Evolutionary conservation across 768 basidiomycete genomes (phyloP).

Genomic region (Mycena alexandri): DNA sequence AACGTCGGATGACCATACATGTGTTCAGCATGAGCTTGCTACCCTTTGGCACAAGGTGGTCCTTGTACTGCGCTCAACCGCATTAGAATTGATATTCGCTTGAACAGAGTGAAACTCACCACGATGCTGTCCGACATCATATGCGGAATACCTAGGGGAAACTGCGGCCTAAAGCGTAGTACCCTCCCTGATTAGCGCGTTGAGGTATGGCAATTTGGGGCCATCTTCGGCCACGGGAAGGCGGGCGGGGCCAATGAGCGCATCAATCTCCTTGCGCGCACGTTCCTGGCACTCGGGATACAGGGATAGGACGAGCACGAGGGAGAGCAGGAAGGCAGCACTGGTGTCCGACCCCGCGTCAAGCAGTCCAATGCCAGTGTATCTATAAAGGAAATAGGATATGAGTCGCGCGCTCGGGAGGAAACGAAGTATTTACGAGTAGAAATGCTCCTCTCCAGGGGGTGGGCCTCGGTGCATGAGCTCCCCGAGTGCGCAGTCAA

Average conservation of each 20-base stretch:
- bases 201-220: constrained; percentile 1
- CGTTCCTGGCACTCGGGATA: constrained; percentile 16
- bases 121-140: not conserved
- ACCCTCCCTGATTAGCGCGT: constrained; percentile 4
- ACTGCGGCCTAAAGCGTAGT: constrained; percentile 8
- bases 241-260: not conserved
- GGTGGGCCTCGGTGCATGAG: not conserved
- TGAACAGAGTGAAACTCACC: not conserved
- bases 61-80: constrained; percentile 6
- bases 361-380: constrained; percentile 9
- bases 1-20: not conserved
- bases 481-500: constrained; percentile 8
- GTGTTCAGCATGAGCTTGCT: constrained; percentile 8
- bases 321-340: constrained; percentile 10
- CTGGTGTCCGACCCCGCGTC: constrained; percentile 16
- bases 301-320: not conserved
- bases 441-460: constrained; percentile 1
- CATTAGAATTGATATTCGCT: not conserved
- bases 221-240: constrained; percentile 8
- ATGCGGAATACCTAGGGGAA: constrained; percentile 14
- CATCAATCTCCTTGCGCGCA: constrained; percentile 14
- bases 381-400: not conserved
- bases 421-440: not conserved
- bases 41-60: constrained; percentile 11
- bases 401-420: no score